Base-by-base conservation (phyloP, 2,329 filamentous ascomycete species). In the Diaporthe nobilis region DNA sequence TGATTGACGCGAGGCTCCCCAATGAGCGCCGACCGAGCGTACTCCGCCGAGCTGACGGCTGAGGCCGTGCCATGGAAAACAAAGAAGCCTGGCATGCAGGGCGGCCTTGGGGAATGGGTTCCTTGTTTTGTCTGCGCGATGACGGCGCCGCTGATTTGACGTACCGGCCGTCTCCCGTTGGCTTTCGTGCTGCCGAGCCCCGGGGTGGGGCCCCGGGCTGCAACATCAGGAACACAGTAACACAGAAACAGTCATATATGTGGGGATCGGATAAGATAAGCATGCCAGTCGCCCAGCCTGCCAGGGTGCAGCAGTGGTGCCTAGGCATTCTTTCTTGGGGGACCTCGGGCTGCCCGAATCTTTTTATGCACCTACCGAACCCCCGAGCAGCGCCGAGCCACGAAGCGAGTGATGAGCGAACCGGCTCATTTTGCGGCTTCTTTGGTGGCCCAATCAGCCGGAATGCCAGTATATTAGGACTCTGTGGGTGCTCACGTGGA, bases 71-170 rank as follows among this genome's bases (percentile, higher is more conserved):
- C 47, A 31, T 70, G 65, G 49, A 70, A 70, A 70, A 55, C 34
- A 70, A 28, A 55, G 65, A 42, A 70, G 65, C 65, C 65, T 55
- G 65, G 65, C 34, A 70, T 70, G 65, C 65, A 55, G 49, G 65
- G n/a, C 31, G 65, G 47, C 34, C 65, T 42, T 70, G 47, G 65
- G 47, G 34, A 70, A 28, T 39, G 65, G 47, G 34, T 70, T 70
- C 34, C 65, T 70, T 55, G 65, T 70, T 55, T 53, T 3, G n/a
- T 4, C 49, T 70, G 65, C 13, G 34, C n/a, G 49, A 55, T 70
- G 65, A 70, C 65, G 65, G 65, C 63, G 47, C 34, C 65, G 65
- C 47, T 68, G 65, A 53, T 70, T 39, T 49, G 55, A 49, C 9
- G 28, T 25, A 42, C 34, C 31, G 34, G 22, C 65, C n/a, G 34